These are phyloP conservation scores for Populus davidiana DNA, from an alignment of 345 rosid species.

Conservation along the genomic window DNA sequence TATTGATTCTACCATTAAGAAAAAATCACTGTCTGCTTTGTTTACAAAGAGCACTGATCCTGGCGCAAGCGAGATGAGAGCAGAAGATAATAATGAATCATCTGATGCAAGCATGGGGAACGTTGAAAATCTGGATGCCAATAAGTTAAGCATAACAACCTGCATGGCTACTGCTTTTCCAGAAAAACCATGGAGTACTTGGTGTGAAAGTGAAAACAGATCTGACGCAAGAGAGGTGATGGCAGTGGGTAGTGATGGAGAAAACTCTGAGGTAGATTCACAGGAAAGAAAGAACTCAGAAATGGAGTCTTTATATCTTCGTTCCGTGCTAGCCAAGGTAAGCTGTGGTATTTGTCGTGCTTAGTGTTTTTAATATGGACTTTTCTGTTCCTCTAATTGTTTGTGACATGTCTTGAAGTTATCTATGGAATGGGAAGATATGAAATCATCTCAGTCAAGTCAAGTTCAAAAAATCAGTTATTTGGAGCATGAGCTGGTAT, in stretches of 20 bases:
- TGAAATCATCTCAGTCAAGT: conserved; percentile 45
- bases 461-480: conserved; percentile 45
- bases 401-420: conserved; percentile 38
- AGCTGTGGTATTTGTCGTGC: conserved; percentile 8
- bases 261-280: background rate
- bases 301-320: conserved; percentile 27
- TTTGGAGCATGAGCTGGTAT: conserved; percentile 80
- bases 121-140: background rate
- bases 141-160: background rate
- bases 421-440: conserved; percentile 49
- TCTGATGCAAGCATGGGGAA: too few species aligned
- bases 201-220: conserved; percentile 11
- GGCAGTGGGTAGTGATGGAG: background rate
- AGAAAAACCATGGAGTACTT: conserved; percentile 21
- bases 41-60: background rate
- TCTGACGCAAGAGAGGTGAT: conserved; percentile 18
- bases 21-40: background rate
- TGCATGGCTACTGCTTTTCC: background rate
- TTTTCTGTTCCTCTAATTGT: conserved; percentile 2
- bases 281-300: conserved; percentile 12
- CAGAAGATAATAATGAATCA: too few species aligned
- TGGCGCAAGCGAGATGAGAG: background rate
- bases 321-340: conserved; percentile 47
- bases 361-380: background rate
- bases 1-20: background rate